Percentiles rank a stretch among this genome's conserved stretches.
Conservation (phyloP, 2,329 filamentous ascomycete species). For the Alternaria sp. region DNA sequence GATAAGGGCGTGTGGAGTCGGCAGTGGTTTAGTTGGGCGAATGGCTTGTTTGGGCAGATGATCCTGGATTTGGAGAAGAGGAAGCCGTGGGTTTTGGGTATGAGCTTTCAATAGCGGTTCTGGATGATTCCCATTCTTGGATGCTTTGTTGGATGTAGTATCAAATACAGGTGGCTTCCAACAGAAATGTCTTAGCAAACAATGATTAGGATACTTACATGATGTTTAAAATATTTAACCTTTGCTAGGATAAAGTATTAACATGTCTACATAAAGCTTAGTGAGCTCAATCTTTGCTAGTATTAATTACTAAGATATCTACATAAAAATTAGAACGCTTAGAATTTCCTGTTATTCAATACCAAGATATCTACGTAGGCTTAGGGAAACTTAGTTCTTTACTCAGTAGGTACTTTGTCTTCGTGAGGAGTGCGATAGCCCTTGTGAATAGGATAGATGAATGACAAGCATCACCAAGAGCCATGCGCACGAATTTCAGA, state of each 20-base stretch:
- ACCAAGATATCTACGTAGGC: not conserved
- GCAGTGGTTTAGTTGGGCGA: constrained; percentile 60
- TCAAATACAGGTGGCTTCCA: too few species aligned
- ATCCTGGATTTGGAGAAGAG: constrained; percentile 53
- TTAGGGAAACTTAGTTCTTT: too few species aligned
- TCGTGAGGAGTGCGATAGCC: not conserved
- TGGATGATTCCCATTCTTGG: not conserved
- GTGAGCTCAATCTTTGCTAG: too few species aligned
- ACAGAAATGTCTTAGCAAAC: too few species aligned
- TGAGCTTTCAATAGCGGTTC: constrained; percentile 30
- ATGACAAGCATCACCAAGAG: not conserved
- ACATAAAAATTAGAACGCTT: too few species aligned
- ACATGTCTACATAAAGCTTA: too few species aligned
- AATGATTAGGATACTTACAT: too few species aligned
- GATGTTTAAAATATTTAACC: not conserved
- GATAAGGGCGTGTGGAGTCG: constrained; percentile 52
- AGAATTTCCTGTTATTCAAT: too few species aligned
- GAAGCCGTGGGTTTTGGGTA: constrained; percentile 50
- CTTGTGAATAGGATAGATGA: too few species aligned
- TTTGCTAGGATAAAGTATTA: too few species aligned
- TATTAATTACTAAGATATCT: too few species aligned
- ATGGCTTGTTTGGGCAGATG: constrained; percentile 57
- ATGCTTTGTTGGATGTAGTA: not conserved
- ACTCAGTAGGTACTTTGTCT: too few species aligned
- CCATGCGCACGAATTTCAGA: not conserved